Conservation (phyloP, 148 eudicot genomes). For the Silene conica region DNA sequence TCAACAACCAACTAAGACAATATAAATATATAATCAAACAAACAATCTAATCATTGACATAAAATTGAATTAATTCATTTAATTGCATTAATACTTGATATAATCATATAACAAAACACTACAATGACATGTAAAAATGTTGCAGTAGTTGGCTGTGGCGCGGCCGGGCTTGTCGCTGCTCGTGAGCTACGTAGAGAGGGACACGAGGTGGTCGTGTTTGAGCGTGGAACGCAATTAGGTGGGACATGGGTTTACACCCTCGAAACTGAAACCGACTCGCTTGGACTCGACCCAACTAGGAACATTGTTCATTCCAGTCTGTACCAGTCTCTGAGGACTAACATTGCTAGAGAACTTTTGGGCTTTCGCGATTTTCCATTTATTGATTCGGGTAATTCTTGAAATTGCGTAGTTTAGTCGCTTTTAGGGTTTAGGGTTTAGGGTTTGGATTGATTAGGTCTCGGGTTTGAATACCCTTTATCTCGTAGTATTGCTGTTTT, state of each 20-base stretch:
- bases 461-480: too few species aligned
- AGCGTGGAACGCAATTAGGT: constrained; percentile 46
- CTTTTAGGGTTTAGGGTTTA: too few species aligned
- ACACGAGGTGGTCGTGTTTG: constrained; percentile 69
- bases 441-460: too few species aligned
- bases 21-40: too few species aligned
- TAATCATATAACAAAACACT: too few species aligned
- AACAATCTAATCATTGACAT: too few species aligned
- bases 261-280: constrained; percentile 55
- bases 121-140: constrained; percentile 34
- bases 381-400: constrained; percentile 23
- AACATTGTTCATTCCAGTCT: constrained; percentile 56
- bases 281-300: constrained; percentile 54
- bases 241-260: constrained; percentile 72
- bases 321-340: constrained; percentile 67
- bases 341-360: constrained; percentile 69
- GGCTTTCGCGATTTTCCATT: constrained; percentile 75
- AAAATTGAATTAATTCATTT: too few species aligned
- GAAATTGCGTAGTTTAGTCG: too few species aligned
- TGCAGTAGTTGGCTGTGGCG: constrained; percentile 81
- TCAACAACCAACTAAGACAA: too few species aligned
- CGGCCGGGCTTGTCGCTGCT: constrained; percentile 74
- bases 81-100: too few species aligned
- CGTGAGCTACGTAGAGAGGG: constrained; percentile 69
- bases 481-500: too few species aligned